These are phyloP conservation scores for Raphanus raphanistrum DNA, from an alignment of 345 rosid species.

Conservation along the genomic window DNA sequence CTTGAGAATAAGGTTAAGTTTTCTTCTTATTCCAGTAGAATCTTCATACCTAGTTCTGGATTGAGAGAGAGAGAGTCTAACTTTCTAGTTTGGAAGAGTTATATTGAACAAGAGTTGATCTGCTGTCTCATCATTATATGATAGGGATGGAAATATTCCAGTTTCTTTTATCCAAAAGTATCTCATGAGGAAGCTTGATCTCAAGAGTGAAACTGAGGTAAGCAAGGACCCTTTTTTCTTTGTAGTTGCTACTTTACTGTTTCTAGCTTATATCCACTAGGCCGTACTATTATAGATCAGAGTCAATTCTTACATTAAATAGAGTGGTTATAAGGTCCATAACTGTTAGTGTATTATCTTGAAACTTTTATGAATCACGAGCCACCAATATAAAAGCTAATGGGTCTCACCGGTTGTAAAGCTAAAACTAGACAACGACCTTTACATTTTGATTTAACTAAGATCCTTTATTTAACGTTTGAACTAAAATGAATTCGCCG, in stretches of 20 bases:
- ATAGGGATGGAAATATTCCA: conserved; percentile 85
- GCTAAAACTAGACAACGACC: neutral
- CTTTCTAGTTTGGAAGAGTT: conserved; percentile 1
- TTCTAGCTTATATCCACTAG: conserved; percentile 13
- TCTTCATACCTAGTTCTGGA: neutral
- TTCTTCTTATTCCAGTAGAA: neutral
- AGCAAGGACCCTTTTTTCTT: conserved; percentile 20
- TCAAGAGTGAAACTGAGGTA: conserved; percentile 76
- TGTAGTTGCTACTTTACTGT: neutral
- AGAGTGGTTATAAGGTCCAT: neutral
- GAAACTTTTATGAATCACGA: neutral
- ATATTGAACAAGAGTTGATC: conserved; percentile 14
- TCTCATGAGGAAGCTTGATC: conserved; percentile 80
- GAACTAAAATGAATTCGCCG: neutral
- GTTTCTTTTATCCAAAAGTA: conserved; percentile 86
- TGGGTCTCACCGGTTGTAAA: neutral
- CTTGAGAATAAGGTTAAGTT: conserved; percentile 86
- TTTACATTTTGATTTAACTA: neutral
- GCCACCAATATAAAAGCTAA: neutral
- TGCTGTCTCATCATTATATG: conserved; percentile 6
- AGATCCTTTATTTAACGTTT: neutral
- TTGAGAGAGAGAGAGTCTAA: conserved; percentile 13
- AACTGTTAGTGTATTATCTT: conserved; percentile 2
- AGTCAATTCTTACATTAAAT: neutral
- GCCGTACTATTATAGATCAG: neutral